phyloP scores from a whole-genome alignment of 169 alveolate species.

The Cryptosporidium viatorum region DNA sequence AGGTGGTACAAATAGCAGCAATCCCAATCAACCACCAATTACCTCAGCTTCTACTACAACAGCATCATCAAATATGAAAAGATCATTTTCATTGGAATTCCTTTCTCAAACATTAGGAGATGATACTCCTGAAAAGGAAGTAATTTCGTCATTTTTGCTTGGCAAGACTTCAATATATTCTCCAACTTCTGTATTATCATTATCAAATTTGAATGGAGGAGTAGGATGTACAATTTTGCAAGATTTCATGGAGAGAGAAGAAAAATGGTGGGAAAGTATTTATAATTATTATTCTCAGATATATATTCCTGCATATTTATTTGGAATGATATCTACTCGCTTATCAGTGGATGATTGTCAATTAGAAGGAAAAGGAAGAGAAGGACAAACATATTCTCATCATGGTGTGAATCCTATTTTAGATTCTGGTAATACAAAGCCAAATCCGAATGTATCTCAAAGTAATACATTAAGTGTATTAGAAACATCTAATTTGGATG shows the following conservation, averaged over 20 bases:
- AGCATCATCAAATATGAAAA: conserved; percentile 14
- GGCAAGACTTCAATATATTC: conserved; percentile 39
- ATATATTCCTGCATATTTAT: conserved; percentile 26
- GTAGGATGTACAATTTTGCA: conserved; percentile 5
- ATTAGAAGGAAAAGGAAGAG: no score
- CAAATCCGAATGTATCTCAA: not conserved
- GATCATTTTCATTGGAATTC: conserved; percentile 58
- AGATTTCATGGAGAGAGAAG: conserved; percentile 50
- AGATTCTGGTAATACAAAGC: not conserved
- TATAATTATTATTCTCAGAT: conserved; percentile 48
- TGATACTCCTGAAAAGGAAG: conserved; percentile 15
- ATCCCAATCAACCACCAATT: not conserved
- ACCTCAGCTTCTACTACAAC: not conserved
- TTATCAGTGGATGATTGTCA: not conserved
- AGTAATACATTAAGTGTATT: not conserved
- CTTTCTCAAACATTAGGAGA: conserved; percentile 31
- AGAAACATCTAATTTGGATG: not conserved
- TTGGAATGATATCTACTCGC: conserved; percentile 19
- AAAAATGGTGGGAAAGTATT: conserved; percentile 63
- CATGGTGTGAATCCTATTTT: not conserved
- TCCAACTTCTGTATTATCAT: conserved; percentile 15
- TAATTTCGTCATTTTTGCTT: conserved; percentile 28
- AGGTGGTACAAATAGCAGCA: no score
- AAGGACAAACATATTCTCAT: no score
- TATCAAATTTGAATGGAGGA: not conserved